A percentile compares a stretch with the other conserved stretches of the same genome.
phyloP scores from a whole-genome alignment of 2,329 filamentous ascomycete species.

The Talaromyces sp. region DNA sequence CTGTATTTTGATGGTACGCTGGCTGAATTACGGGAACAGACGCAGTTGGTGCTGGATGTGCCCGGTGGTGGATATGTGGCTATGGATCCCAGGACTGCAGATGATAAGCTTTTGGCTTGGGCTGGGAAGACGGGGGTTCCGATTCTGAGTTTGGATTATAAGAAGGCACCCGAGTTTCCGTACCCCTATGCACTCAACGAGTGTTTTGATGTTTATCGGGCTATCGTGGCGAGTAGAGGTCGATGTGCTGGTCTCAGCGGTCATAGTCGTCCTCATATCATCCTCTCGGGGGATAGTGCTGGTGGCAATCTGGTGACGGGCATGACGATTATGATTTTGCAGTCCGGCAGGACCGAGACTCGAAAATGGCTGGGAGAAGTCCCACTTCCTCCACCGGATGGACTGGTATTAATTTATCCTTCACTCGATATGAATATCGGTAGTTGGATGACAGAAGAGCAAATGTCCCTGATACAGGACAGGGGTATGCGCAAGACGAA shows the following conservation, averaged over 20 bases:
- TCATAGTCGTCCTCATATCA: conserved; percentile 62
- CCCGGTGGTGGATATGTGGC: conserved; percentile 95
- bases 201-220: conserved; percentile 81
- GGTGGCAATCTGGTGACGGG: conserved; percentile 79
- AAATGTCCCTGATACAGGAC: conserved; percentile 91
- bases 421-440: conserved; percentile 95
- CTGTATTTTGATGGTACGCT: conserved; percentile 91
- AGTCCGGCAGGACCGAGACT: conserved; percentile 62
- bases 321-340: conserved; percentile 83
- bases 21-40: conserved; percentile 71
- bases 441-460: conserved; percentile 98
- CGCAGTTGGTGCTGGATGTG: conserved; percentile 79
- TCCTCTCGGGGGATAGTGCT: conserved; percentile 77
- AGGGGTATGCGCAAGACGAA: conserved; percentile 76
- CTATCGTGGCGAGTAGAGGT: conserved; percentile 68
- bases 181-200: conserved; percentile 85
- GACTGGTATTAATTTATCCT: conserved; percentile 83
- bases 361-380: conserved; percentile 57
- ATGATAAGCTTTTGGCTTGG: conserved; percentile 93
- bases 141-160: conserved; percentile 86
- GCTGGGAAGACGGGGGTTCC: conserved; percentile 85
- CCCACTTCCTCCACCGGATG: conserved; percentile 71
- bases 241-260: conserved; percentile 74
- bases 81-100: conserved; percentile 91
- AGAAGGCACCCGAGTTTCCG: conserved; percentile 78